These are phyloP conservation scores for Talaromyces amestolkiae DNA, from an alignment of 2,329 filamentous ascomycete genomes.

Conservation along the genomic window DNA sequence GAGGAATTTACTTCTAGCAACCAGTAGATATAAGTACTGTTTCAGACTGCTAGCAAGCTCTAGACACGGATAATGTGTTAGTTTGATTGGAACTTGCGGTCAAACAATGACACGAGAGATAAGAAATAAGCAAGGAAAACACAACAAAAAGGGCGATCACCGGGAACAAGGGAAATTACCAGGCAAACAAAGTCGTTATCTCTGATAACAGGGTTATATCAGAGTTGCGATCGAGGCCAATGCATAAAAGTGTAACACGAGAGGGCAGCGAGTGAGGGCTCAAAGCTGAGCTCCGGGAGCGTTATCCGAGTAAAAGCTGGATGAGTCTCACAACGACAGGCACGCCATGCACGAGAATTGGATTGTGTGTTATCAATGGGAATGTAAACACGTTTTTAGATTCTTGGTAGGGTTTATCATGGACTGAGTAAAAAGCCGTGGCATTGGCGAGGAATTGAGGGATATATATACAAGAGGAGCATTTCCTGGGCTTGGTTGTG, in stretches of 20 bases:
- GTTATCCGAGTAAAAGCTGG: slow-evolving; percentile 16
- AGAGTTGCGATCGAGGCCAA: slow-evolving; percentile 14
- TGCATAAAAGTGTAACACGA: slow-evolving; percentile 6
- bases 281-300: slow-evolving; percentile 14
- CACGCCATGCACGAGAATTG: slow-evolving; percentile 17
- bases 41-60: not conserved
- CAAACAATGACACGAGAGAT: not conserved
- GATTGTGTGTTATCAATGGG: not conserved
- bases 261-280: slow-evolving; percentile 1
- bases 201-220: not conserved
- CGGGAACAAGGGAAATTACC: not conserved
- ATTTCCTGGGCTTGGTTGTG: not conserved
- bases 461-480: slow-evolving; percentile 12
- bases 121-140: slow-evolving; percentile 1
- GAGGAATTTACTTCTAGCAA: not conserved
- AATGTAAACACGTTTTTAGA: not conserved
- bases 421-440: not conserved
- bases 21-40: not conserved
- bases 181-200: slow-evolving; percentile 10
- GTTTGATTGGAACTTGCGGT: slow-evolving; percentile 1
- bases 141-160: not conserved
- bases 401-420: not conserved
- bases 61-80: not conserved
- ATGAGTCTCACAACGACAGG: slow-evolving; percentile 11
- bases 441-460: not conserved